A percentile compares a stretch with the other conserved stretches of the same genome.
Evolutionary conservation across 2,329 filamentous ascomycete genomes (phyloP).

Genomic region (Microsporum ferrugineum): DNA sequence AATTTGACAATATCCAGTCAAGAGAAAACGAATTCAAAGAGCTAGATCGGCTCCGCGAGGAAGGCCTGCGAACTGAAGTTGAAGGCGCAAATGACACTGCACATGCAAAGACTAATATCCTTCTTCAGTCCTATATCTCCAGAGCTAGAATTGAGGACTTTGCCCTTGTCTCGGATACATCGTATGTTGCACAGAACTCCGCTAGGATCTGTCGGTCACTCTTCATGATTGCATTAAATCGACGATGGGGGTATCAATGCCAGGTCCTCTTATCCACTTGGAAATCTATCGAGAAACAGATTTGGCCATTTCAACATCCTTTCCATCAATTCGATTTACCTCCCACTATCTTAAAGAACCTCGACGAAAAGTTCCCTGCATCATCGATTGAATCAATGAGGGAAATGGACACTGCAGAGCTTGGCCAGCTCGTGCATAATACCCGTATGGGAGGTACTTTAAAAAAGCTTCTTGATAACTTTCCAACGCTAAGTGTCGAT

Average conservation of each 20-base stretch:
- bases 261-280: conserved; percentile 80
- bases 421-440: conserved; percentile 85
- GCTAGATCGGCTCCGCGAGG: conserved; percentile 59
- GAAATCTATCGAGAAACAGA: conserved; percentile 91
- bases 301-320: conserved; percentile 92
- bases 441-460: conserved; percentile 74
- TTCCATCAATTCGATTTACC: conserved; percentile 91
- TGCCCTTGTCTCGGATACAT: conserved; percentile 78
- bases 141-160: conserved; percentile 83
- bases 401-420: conserved; percentile 87
- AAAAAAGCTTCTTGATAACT: conserved; percentile 70
- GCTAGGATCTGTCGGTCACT: conserved; percentile 86
- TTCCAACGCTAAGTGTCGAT: conserved; percentile 82
- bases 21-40: conserved; percentile 85
- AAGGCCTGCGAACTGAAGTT: conserved; percentile 65
- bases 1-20: conserved; percentile 94
- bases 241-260: conserved; percentile 92
- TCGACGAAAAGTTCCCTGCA: conserved; percentile 66
- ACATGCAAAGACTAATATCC: conserved; percentile 88
- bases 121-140: conserved; percentile 90
- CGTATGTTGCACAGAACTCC: conserved; percentile 91
- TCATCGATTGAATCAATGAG: conserved; percentile 69
- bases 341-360: conserved; percentile 66
- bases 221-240: conserved; percentile 94
- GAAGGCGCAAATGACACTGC: conserved; percentile 54